Evolutionary conservation across 164 flowering plant species (phyloP).

Genomic region (Umbilicus rupestris): DNA sequence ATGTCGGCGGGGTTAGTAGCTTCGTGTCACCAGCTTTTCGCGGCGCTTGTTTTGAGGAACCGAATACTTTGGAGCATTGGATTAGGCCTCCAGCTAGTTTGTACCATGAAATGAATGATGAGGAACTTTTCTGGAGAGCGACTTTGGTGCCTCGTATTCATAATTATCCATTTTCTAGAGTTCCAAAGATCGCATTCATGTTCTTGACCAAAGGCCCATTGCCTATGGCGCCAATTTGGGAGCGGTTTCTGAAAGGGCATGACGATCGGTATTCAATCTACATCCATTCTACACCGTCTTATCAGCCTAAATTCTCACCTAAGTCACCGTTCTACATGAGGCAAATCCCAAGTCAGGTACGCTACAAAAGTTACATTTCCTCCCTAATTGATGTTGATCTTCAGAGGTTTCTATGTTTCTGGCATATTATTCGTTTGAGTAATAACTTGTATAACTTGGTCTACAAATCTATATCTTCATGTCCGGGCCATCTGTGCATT

Average conservation of each 20-base stretch:
- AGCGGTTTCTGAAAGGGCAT: conserved; percentile 46
- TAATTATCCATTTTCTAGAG: conserved; percentile 33
- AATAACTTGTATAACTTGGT: neutral
- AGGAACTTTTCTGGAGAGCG: conserved; percentile 47
- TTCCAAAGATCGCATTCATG: conserved; percentile 58
- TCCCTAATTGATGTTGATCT: neutral
- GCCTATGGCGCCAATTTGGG: conserved; percentile 60
- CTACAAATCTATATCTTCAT: neutral
- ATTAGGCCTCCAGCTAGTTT: conserved; percentile 32
- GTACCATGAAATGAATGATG: conserved; percentile 41
- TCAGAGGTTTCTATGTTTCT: neutral
- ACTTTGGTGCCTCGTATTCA: conserved; percentile 29
- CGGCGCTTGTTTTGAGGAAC: conserved; percentile 22
- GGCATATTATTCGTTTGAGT: too few species aligned
- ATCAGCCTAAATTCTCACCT: conserved; percentile 17
- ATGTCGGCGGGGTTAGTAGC: conserved; percentile 1
- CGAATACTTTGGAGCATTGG: conserved; percentile 24
- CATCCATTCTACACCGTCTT: conserved; percentile 44
- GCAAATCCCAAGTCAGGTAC: conserved; percentile 57
- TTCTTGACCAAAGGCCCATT: conserved; percentile 44
- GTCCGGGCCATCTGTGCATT: neutral
- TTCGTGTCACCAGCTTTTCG: conserved; percentile 17
- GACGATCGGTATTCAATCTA: conserved; percentile 40
- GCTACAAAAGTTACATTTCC: neutral
- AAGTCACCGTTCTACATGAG: conserved; percentile 37